Evolutionary conservation across 306 rosid species (phyloP), one percentile per base, ranked within the genome.

Genomic region (Prunus davidiana): DNA sequence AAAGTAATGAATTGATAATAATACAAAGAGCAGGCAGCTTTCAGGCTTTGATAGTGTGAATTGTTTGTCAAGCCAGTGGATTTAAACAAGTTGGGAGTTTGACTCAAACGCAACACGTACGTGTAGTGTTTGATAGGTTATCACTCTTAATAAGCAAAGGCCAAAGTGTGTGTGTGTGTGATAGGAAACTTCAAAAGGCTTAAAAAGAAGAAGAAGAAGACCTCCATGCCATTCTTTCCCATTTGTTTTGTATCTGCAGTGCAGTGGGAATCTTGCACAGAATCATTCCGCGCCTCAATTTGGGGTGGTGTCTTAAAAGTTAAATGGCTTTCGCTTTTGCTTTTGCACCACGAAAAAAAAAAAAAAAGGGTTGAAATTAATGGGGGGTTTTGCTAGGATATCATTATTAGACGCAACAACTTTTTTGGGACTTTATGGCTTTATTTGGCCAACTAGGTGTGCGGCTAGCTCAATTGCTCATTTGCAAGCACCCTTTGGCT

Each of bases 81-180:
- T 10, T 67, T 8, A 45, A 64, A 38, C 3, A 41, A 27, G 72
- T 22, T 20, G 12, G 74, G 54, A 43, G 65, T 49, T 85, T 83
- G 93, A 87, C 85, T 83, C 12, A 51, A 74, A 45, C 51, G 38
- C 41, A 55, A 41, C 22, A 24, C n/a, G 15, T 9, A 27, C 22
- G n/a, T 45, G 64, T 32, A 24, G 71, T 58, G 22, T 10, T n/a
- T 80, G 94, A 89, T 86, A 89, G 86, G 84, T 79, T 89, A 84
- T 89, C 89, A 85, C 71, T 76, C 66, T 13, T 49, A 64, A 69
- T 70, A 56, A 70, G 77, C 71, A 14, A 63, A 27, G 61, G 67
- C 67, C 52, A 38, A 4, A 69, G 18, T 50, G 38, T 19, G 18
- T 50, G 38, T 19, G 18, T 65, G 54, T 18, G 38, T 62, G 51